Evolutionary conservation across 129 eudicot species (phyloP), one percentile per base, ranked within the genome.

Genomic region (Arctium lappa): DNA sequence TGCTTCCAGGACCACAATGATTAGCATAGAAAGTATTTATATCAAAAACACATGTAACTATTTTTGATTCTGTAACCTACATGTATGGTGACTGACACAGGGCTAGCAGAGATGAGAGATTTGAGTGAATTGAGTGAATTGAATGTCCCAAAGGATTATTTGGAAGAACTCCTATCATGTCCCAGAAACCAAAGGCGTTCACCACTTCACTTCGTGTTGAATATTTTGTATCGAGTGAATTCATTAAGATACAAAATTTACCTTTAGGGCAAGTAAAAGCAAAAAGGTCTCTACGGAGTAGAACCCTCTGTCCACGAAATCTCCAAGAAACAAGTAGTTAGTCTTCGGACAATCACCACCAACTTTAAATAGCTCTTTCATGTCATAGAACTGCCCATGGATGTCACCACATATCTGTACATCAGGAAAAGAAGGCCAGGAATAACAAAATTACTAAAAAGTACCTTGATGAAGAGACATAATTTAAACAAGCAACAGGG

Each of bases 271-370:
- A 82, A 96, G 98, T 60, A 96, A 91, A 85, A 96, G 99, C 76
- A 96, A 80, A 87, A 96, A 96, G 68, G 99, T 96, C 90, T 96
- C 99, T 29, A 96, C 99, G 15, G 99, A 96, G 82, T 96, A 96
- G 86, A 85, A 96, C 73, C 99, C 99, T 86, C 99, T 96, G 77
- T 96, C 99, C 78, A 96, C 99, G 88, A 96, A 96, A 86, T 96
- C 99, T 85, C 99, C 99, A 85, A 96, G 99, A 91, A 96, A 96
- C 81, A 96, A 85, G 92, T 96, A 96, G 86, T 93, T 96, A 9
- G 99, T 96, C 91, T 96, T 91, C 60, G 99, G 99, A 80, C 99
- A 96, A 86, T 96, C 99, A 80, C 98, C 99, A 7, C 99, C 99
- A 56, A 96, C 99, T 90, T 88, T 96, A 40, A 96, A 96, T 73